Evolutionary conservation across 768 basidiomycete genomes (phyloP).

Genomic region (Kwoniella sp.): DNA sequence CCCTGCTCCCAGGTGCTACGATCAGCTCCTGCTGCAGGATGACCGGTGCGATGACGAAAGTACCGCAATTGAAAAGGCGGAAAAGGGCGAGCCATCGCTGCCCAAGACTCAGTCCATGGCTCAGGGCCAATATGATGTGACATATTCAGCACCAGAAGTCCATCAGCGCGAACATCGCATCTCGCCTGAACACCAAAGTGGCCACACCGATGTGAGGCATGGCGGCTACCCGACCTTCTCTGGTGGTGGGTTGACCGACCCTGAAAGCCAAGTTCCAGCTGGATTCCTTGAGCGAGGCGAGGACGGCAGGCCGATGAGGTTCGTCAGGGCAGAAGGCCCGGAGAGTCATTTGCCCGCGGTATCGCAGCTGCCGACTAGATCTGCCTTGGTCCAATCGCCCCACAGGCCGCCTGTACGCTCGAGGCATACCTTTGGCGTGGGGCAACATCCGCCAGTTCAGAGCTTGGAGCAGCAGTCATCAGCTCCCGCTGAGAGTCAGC

Average conservation of each 20-base stretch:
- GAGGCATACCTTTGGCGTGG: too few species aligned
- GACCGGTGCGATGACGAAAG: background rate
- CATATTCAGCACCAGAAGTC: background rate
- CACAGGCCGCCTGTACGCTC: too few species aligned
- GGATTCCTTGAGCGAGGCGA: slow-evolving; percentile 23
- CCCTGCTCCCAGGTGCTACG: slow-evolving; percentile 21
- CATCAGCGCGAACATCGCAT: too few species aligned
- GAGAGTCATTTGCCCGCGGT: too few species aligned
- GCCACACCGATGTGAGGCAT: slow-evolving; percentile 20
- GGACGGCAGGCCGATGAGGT: slow-evolving; percentile 16
- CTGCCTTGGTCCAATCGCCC: too few species aligned
- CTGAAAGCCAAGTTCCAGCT: slow-evolving; percentile 28
- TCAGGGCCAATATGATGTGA: too few species aligned
- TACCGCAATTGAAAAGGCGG: background rate
- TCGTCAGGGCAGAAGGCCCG: slow-evolving; percentile 15
- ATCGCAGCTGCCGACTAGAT: too few species aligned
- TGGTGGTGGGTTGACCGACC: slow-evolving; percentile 23
- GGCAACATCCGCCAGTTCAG: too few species aligned
- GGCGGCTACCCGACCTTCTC: slow-evolving; percentile 43
- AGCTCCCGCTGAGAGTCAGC: background rate
- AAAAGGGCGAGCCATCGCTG: too few species aligned
- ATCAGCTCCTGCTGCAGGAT: background rate
- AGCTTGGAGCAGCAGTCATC: too few species aligned
- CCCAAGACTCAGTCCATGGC: too few species aligned
- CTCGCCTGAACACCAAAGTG: too few species aligned